A percentile compares a stretch with the other conserved stretches of the same genome.
phyloP scores from a whole-genome alignment of 768 basidiomycete genomes.

The Leucosporidium scottii region DNA sequence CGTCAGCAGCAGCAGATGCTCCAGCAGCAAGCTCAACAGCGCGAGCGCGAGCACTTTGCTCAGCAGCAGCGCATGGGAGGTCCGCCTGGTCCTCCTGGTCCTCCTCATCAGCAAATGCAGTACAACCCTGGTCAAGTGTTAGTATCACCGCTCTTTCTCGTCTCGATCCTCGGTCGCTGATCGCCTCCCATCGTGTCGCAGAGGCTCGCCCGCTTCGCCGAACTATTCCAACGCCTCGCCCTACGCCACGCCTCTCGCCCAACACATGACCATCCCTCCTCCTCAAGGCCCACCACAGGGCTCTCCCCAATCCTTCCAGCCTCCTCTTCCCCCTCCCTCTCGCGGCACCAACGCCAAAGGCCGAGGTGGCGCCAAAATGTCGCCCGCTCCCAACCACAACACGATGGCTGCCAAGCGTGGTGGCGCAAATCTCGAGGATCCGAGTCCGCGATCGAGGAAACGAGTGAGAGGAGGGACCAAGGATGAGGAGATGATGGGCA shows the following conservation, averaged over 20 bases:
- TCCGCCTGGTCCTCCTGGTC: no score
- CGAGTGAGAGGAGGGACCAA: constrained; percentile 12
- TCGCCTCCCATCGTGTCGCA: neutral
- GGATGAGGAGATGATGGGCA: constrained; percentile 15
- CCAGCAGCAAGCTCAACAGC: constrained; percentile 18
- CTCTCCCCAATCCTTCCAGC: constrained; percentile 10
- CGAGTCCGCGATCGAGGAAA: constrained; percentile 23
- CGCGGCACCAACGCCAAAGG: constrained; percentile 6
- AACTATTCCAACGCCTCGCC: constrained; percentile 16
- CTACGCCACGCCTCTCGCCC: constrained; percentile 17
- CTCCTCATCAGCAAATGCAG: constrained; percentile 3
- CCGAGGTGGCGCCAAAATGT: constrained; percentile 7
- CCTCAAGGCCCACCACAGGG: constrained; percentile 5
- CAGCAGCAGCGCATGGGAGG: constrained; percentile 11
- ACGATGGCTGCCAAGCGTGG: constrained; percentile 9
- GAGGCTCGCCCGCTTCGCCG: constrained; percentile 27
- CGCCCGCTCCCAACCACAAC: constrained; percentile 11
- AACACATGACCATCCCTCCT: constrained; percentile 18
- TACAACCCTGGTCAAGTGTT: constrained; percentile 15
- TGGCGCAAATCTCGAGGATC: constrained; percentile 16
- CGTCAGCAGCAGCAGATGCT: constrained; percentile 24
- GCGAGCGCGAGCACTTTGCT: constrained; percentile 15
- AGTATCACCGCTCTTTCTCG: neutral
- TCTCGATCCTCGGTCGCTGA: no score
- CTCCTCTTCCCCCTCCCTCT: constrained; percentile 10